Percentiles rank a stretch among this genome's conserved stretches.
These are phyloP conservation scores for Elsinoe ampelina DNA, from an alignment of 2,329 filamentous ascomycete species.

Conservation along the genomic window DNA sequence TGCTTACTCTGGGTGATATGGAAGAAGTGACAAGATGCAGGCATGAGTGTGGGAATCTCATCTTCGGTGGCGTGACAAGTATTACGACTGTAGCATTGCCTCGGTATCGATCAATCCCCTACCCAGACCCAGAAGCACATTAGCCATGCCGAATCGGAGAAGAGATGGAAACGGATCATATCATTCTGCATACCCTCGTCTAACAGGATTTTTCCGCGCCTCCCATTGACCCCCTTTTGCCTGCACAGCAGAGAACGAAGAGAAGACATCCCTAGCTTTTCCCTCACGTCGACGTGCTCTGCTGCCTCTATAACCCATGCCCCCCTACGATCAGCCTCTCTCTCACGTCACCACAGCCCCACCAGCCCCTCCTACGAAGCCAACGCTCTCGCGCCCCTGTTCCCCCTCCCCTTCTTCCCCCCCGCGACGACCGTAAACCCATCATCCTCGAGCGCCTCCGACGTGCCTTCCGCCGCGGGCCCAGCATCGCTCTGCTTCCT, in stretches of 20 bases:
- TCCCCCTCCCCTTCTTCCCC: conserved; percentile 34
- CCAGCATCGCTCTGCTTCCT: conserved; percentile 27
- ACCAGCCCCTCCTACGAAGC: conserved; percentile 15
- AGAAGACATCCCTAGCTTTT: not conserved
- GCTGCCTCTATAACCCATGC: not conserved
- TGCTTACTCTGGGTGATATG: not conserved
- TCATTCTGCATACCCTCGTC: conserved; percentile 1
- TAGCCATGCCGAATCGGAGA: not conserved
- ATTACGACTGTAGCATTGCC: no score
- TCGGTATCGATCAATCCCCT: no score
- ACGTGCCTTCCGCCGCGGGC: conserved; percentile 27
- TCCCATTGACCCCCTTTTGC: not conserved
- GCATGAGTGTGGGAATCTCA: not conserved
- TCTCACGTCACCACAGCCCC: not conserved
- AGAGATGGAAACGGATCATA: conserved; percentile 2
- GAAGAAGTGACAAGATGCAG: not conserved
- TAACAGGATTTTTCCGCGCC: not conserved
- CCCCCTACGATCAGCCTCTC: no score
- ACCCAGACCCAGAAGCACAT: no score
- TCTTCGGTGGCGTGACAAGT: no score
- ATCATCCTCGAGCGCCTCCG: conserved; percentile 42
- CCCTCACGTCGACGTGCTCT: not conserved
- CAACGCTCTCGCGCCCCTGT: conserved; percentile 22
- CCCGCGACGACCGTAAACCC: conserved; percentile 46
- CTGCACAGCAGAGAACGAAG: no score